Base-by-base conservation (phyloP, 108 stramenopile species). In the Cyclotella atomus region DNA sequence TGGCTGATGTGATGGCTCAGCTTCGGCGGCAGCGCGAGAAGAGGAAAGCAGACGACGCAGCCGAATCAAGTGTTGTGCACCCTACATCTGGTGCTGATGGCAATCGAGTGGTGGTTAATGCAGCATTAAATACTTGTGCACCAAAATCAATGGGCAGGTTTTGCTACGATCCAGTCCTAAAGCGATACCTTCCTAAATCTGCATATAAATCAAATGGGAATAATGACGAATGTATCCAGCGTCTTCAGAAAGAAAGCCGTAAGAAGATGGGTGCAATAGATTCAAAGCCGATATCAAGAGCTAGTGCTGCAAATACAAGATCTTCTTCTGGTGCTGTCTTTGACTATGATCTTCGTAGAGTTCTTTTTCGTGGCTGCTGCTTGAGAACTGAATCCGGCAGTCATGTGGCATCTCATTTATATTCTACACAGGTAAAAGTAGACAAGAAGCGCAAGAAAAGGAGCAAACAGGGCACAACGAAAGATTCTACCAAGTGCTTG, bases 151-250 rank as follows among this genome's bases (percentile, higher is more conserved):
- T 56, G 2, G 70, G 70, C 8, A 52, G 50, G 24, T 78, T 71
- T 50, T 30, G 25, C 25, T 78, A 71, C 44, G 77, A 78, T 65
- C 70, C 77, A 27, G 46, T 65, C 25, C 28, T 34, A 41, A 65
- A 71, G 19, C 41, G 77, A 65, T 78, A 78, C 55, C 61, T 78
- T 57, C 77, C 77, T 21, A 64, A 25, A 59, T 78, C 70, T 34
- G 50, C 56, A 17, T 79, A 65, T 55, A 44, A 55, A 59, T 44
- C 64, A 0, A 50, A 68, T 55, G 67, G 66, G 32, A 76, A 68
- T 54, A 61, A 76, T 44, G 75, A 76, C 38, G 46, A 50, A 9
- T 76, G 75, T 21, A 52, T 67, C 23, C 75, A 76, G 44, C 59
- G 67, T 14, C 55, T 73, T 20, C 62, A 35, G 61, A 17, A 73